Conservation (phyloP, 1,284 basidiomycete genomes). For the Mycena citricolor region DNA sequence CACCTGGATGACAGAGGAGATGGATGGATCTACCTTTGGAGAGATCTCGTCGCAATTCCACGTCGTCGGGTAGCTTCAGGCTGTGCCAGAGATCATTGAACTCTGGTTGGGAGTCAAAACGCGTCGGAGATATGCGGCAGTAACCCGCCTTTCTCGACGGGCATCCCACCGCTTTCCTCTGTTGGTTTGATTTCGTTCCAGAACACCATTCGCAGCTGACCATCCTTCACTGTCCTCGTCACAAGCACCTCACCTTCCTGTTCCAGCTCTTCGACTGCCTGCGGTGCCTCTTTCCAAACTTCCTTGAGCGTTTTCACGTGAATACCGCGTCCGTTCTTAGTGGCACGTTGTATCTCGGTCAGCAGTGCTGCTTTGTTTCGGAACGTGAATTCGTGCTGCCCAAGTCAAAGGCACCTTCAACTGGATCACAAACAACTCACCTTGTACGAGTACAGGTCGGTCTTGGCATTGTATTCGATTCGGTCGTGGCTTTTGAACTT, state of each 20-base stretch:
- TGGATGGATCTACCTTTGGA: slow-evolving; percentile 52
- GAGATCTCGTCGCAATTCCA: slow-evolving; percentile 75
- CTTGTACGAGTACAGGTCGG: slow-evolving; percentile 82
- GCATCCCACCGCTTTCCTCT: slow-evolving; percentile 64
- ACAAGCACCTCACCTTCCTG: slow-evolving; percentile 86
- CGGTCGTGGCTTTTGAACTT: slow-evolving; percentile 81
- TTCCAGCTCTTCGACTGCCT: slow-evolving; percentile 82
- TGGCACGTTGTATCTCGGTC: slow-evolving; percentile 74
- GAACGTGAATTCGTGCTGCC: slow-evolving; percentile 83
- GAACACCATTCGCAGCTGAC: slow-evolving; percentile 84
- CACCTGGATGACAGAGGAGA: slow-evolving; percentile 12
- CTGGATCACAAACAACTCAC: too few species aligned
- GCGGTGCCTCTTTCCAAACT: slow-evolving; percentile 84
- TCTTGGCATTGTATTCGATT: slow-evolving; percentile 77
- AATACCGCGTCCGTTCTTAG: slow-evolving; percentile 70
- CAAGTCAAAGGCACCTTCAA: slow-evolving; percentile 10
- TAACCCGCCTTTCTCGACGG: slow-evolving; percentile 76
- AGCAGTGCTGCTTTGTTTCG: slow-evolving; percentile 80
- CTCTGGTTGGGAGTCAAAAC: slow-evolving; percentile 48
- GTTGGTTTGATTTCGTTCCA: slow-evolving; percentile 86
- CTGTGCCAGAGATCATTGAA: slow-evolving; percentile 86
- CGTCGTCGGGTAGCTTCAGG: slow-evolving; percentile 81
- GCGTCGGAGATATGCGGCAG: neutral
- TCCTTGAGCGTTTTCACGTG: slow-evolving; percentile 85
- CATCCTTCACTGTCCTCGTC: slow-evolving; percentile 81